Evolutionary conservation across 192 early-diverging fungal genomes (phyloP).

Genomic region (Rhizoclosmatium globosum): DNA sequence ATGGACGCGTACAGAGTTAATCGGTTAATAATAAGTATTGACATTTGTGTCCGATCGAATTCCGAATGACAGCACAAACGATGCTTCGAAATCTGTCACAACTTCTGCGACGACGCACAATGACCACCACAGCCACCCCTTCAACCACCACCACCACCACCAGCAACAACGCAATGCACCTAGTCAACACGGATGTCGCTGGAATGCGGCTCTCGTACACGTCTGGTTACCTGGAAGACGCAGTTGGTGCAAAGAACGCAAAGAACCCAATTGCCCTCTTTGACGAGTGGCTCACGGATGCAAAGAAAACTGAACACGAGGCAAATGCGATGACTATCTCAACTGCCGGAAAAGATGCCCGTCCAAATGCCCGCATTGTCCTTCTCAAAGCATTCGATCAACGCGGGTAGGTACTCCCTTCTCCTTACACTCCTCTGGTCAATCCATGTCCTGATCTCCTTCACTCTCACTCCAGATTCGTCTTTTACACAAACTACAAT

Average conservation of each 20-base stretch:
- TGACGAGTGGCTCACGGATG: conserved; percentile 55
- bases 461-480: conserved; percentile 42
- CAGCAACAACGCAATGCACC: background rate
- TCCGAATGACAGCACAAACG: too few species aligned
- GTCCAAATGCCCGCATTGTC: conserved; percentile 54
- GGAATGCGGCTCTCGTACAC: conserved; percentile 31
- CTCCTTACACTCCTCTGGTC: background rate
- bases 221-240: conserved; percentile 20
- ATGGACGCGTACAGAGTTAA: too few species aligned
- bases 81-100: too few species aligned
- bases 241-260: background rate
- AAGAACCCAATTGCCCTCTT: conserved; percentile 54
- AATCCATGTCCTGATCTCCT: background rate
- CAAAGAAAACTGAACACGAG: conserved; percentile 41
- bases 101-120: too few species aligned
- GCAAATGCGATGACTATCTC: conserved; percentile 61
- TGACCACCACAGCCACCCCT: too few species aligned
- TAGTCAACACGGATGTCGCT: conserved; percentile 15
- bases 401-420: conserved; percentile 34
- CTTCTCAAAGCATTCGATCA: conserved; percentile 60
- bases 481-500: conserved; percentile 65
- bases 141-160: too few species aligned
- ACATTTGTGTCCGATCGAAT: too few species aligned
- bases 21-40: too few species aligned
- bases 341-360: conserved; percentile 36